Base-by-base conservation (phyloP, 345 rosid genomes). In the Linum trigynum region DNA sequence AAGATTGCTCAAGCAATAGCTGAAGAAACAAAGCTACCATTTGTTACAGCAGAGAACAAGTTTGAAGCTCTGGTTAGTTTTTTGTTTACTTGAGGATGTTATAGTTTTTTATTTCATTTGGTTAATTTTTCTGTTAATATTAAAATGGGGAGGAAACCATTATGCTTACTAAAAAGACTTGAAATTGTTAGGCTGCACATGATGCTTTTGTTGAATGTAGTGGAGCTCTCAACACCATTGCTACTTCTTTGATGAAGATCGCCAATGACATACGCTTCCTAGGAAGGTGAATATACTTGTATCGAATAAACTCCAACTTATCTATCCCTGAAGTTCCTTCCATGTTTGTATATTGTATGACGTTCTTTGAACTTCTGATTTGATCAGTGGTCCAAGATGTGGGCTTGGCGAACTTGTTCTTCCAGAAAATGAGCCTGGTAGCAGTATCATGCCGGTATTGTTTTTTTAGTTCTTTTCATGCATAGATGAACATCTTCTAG, bases 381-480 rank as follows among this genome's bases (percentile, higher is more conserved):
- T 55, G 40, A 68, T 66, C 79, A 88, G 98, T 62, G 98, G 97
- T 77, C 98, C 98, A 63, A 84, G 97, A 70, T 92, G 96, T 61
- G 98, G 98, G 69, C 97, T 92, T 48, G 98, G 98, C 66, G 98
- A 92, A 76, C 97, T 92, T 68, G 80, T 86, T 83, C 95, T 92
- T 70, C 98, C 97, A 73, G 98, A 92, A 86, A 92, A 92, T 72
- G 98, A 92, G 82, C 97, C 96, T 23, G 98, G 98, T 70, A 92
- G 98, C 87, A 92, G 97, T 78, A 92, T 90, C 69, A 92, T 92
- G 98, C 98, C 97, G 55, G 98, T 92, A 86, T 67, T 73, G 15
- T 66, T 65, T 57, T 10, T 57, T 37, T 57, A 16, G 35, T n/a
- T 16, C 60, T 57, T 15, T 15, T 57, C 12, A 37, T 57, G 38